A percentile compares a stretch with the other conserved stretches of the same genome.
phyloP scores from a whole-genome alignment of 768 basidiomycete species.

The Agrocybe chaxingu region DNA sequence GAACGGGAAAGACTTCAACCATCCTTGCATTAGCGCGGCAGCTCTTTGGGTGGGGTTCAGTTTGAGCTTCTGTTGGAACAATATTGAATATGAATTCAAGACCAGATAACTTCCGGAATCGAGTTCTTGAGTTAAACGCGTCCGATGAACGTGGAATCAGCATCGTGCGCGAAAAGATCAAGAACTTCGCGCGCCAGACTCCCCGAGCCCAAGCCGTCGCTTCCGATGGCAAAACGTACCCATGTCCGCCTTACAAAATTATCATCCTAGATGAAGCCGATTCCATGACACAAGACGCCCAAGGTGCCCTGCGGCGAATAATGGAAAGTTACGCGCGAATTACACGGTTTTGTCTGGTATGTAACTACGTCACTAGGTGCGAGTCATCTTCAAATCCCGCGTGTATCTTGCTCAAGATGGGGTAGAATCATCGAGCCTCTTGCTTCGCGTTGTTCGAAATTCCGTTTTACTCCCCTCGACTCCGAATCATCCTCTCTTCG shows the following conservation, averaged over 20 bases:
- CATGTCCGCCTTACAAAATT: conserved; percentile 97
- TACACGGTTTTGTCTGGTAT: conserved; percentile 96
- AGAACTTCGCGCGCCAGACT: conserved; percentile 93
- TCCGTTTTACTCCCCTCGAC: conserved; percentile 94
- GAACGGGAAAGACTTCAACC: conserved; percentile 97
- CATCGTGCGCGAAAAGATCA: conserved; percentile 98
- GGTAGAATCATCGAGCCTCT: conserved; percentile 95
- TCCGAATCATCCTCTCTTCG: conserved; percentile 69
- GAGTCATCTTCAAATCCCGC: conserved; percentile 12
- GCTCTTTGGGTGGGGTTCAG: conserved; percentile 78
- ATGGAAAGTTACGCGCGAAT: conserved; percentile 99
- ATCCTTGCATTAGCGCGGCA: conserved; percentile 93
- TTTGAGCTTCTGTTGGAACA: not conserved
- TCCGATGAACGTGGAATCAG: conserved; percentile 97
- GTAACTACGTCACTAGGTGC: conserved; percentile 98
- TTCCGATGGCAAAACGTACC: conserved; percentile 83
- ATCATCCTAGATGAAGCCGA: conserved; percentile 99
- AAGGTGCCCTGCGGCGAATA: conserved; percentile 93
- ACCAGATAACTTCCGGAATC: conserved; percentile 88
- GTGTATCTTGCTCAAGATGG: not conserved
- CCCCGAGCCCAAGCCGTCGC: conserved; percentile 72
- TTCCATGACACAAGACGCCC: conserved; percentile 99
- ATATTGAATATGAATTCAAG: conserved; percentile 34
- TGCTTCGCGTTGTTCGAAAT: conserved; percentile 98
- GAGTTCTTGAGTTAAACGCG: conserved; percentile 96